Conservation (phyloP, 176 grass and related monocot genomes). For the Saccharum officinarum region DNA sequence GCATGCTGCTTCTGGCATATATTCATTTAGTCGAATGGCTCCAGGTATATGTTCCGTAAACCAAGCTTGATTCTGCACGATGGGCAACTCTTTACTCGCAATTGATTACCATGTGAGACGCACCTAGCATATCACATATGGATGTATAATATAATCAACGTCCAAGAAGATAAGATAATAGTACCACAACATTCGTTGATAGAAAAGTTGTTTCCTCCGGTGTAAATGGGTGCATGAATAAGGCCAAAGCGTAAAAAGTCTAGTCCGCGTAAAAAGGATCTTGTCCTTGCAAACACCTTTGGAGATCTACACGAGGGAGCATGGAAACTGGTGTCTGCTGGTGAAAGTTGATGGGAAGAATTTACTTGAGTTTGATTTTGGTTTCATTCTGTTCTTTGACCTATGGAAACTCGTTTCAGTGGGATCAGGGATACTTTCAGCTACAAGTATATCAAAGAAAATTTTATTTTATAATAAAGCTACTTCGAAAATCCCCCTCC, state of each 20-base stretch:
- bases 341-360: too few species aligned
- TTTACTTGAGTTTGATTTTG: too few species aligned
- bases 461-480: too few species aligned
- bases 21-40: neutral
- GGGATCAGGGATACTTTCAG: too few species aligned
- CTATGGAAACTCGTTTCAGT: too few species aligned
- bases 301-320: too few species aligned
- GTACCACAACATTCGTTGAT: neutral
- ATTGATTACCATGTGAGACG: neutral
- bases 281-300: neutral
- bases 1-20: neutral
- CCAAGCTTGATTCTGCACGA: neutral
- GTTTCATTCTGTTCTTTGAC: too few species aligned
- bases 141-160: neutral
- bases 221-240: neutral
- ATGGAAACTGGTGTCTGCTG: too few species aligned
- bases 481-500: too few species aligned
- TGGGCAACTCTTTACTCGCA: neutral
- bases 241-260: neutral
- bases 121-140: neutral
- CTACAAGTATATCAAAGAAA: too few species aligned
- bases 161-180: neutral
- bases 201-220: neutral
- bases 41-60: neutral
- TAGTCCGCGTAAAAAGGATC: neutral